These are phyloP conservation scores for Spathaspora gorwiae DNA, from an alignment of 805 yeast species.

Conservation along the genomic window DNA sequence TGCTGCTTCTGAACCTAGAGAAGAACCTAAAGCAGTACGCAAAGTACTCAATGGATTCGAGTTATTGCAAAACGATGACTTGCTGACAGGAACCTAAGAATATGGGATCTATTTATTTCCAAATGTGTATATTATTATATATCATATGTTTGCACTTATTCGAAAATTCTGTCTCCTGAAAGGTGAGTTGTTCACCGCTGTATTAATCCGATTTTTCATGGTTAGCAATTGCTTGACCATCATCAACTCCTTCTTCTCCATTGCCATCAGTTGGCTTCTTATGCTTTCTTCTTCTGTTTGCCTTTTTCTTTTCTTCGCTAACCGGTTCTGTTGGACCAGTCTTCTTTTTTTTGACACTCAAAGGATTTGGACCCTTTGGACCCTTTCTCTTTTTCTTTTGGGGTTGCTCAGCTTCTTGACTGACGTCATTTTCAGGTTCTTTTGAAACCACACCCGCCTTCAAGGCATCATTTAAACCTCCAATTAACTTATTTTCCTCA, in stretches of 20 bases:
- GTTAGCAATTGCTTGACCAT: too few relatives aligned
- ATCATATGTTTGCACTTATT: too few relatives aligned
- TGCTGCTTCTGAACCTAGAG: background rate
- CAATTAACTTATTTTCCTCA: constrained; percentile 66
- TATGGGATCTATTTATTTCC: too few relatives aligned
- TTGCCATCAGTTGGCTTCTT: background rate
- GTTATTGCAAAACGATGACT: constrained; percentile 2
- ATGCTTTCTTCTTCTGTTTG: constrained; percentile 21
- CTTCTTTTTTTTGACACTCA: constrained; percentile 79
- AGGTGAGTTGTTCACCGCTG: too few relatives aligned
- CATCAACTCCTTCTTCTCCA: background rate
- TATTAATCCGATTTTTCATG: too few relatives aligned
- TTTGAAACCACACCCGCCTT: constrained; percentile 34
- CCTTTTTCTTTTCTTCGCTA: constrained; percentile 10
- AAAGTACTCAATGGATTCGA: constrained; percentile 6
- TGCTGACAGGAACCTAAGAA: too few relatives aligned
- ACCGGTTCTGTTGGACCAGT: constrained; percentile 9
- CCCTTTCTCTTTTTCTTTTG: constrained; percentile 53
- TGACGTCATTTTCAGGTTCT: constrained; percentile 16
- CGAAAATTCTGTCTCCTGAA: too few relatives aligned
- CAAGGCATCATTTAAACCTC: constrained; percentile 70
- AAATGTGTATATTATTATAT: too few relatives aligned
- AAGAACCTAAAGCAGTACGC: background rate
- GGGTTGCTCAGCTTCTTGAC: constrained; percentile 6
- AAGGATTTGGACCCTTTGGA: constrained; percentile 83